Base-by-base conservation (phyloP, 805 yeast species). In the Wickerhamiella spandovensis region DNA sequence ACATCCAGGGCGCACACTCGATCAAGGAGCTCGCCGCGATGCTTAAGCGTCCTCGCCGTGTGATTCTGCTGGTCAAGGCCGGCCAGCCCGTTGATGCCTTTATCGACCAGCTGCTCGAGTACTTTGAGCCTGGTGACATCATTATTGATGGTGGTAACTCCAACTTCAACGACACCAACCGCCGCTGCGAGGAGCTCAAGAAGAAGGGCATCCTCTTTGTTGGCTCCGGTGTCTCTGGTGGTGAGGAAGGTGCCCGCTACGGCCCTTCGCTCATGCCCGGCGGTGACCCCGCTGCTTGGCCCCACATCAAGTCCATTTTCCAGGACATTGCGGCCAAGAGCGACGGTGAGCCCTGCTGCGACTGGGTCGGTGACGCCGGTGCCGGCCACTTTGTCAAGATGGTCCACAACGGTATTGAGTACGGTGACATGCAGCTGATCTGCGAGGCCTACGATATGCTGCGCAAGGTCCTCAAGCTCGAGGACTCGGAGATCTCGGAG, bases 261-360 rank as follows among this genome's bases (percentile, higher is more conserved):
- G 98, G 98, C 66, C 98, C 98, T 56, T 89, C 97, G 56, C 78
- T 90, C 71, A 90, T 90, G 98, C 98, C 98, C 63, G 98, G 98
- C 81, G 98, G 98, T 69, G 84, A 87, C 67, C 78, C 75, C 62
- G 95, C 85, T 64, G 98, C 98, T 58, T 90, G 98, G 98, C 97
- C 97, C 61, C 94, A 86, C 73, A 84, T 90, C 67, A 90, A 90
- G 81, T 82, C 80, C 56, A 92, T 90, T 66, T 88, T 90, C 87
- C 98, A 90, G 75, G 79, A 89, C 50, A 84, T 92, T 63, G 74
- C 97, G 51, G 97, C 98, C 68, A 88, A 90, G 77, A 71, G 95
- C 55, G 96, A 92, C 66, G 96, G 95, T 63, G 97, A 92, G 76
- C 96, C 98, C 67, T 90, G 98, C 75, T 90, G 98, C 76, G 98